Base-by-base conservation (phyloP, 441 rosid species). In the Erysimum cheiri region DNA sequence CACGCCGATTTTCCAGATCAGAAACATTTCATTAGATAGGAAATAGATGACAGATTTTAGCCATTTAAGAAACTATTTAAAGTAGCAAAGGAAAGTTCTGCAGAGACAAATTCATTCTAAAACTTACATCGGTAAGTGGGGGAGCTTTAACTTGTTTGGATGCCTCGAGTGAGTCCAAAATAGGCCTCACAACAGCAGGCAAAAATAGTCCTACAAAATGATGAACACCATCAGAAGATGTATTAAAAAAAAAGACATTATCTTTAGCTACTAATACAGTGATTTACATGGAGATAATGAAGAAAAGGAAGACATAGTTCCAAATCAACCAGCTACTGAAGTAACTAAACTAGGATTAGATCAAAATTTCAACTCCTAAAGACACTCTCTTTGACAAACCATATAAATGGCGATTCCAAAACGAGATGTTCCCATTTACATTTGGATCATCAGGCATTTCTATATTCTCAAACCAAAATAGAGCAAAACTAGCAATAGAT, bases 121-220 rank as follows among this genome's bases (percentile, higher is more conserved):
- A 40, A 84, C 97, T 88, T 70, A 93, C 98, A 78, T 88, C 88
- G 33, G 80, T 85, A 60, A 90, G 73, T 13, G 93, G 76, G 63
- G 96, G 90, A 43, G 84, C 92, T 67, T 85, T 83, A 59, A 91
- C 92, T 79, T 86, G 82, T 78, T 91, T 88, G 57, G 93, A 82
- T n/a, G 96, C 77, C 78, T 90, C 97, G 12, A 88, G 77, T 7
- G 98, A 94, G 75, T 91, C 97, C 15, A 94, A 80, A 15, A 94
- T 87, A 69, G 98, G 98, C 80, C 94, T 87, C 58, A 91, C 97
- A 44, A 88, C 93, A 61, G 98, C 97, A n/a, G 97, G 98, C 72
- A 91, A 86, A 79, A 94, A 87, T 40, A 94, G 89, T 67, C 97
- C 98, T 87, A 83, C 32, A 73, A 36, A 62, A 48, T 70, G 17